phyloP scores from a whole-genome alignment of 2,329 filamentous ascomycete species.

The Cercospora sesami region DNA sequence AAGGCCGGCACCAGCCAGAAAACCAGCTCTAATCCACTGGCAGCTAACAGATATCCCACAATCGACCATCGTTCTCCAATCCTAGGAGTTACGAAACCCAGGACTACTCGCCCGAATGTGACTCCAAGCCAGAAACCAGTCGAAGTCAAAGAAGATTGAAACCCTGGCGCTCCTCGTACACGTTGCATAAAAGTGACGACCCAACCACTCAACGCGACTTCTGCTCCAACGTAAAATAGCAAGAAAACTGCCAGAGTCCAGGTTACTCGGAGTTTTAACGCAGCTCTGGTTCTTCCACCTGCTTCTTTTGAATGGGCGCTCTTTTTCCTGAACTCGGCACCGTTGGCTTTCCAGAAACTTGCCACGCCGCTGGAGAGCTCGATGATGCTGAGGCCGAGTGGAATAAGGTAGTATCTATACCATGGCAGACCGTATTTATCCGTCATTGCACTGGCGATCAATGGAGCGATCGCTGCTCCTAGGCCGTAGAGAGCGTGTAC shows the following conservation, averaged over 20 bases:
- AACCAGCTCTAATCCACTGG: neutral
- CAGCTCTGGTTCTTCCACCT: neutral
- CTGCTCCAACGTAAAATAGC: neutral
- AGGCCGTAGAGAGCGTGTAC: neutral
- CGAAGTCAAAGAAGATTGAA: neutral
- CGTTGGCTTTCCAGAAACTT: neutral
- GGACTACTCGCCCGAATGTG: neutral
- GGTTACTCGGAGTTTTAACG: neutral
- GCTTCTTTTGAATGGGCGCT: neutral
- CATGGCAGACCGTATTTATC: neutral
- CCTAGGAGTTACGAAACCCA: neutral
- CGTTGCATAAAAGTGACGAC: neutral
- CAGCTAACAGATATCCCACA: neutral
- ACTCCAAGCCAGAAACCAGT: neutral
- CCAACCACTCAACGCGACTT: neutral
- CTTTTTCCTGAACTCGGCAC: neutral
- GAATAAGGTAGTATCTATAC: neutral
- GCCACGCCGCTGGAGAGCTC: neutral
- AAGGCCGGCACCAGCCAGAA: neutral
- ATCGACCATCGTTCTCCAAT: neutral
- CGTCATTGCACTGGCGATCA: neutral
- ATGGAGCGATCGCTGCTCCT: neutral
- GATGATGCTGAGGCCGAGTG: neutral
- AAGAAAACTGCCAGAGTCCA: neutral
- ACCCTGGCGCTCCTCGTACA: neutral